Conservation (phyloP, 2,329 filamentous ascomycete species). For the Botrytis galanthina region DNA sequence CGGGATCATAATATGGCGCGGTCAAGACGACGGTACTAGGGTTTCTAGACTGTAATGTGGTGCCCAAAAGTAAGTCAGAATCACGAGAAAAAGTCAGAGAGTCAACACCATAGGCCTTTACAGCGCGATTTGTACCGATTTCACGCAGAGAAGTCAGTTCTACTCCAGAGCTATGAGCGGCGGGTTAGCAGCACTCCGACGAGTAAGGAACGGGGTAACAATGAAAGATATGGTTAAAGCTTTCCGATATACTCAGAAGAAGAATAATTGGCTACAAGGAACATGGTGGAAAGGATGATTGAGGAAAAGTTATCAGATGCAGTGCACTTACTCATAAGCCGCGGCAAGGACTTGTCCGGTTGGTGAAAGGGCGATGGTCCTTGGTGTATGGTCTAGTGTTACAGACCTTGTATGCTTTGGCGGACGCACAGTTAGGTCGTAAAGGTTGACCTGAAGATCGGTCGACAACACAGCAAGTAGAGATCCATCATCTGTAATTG, state of each 20-base stretch:
- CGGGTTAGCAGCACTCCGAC: slow-evolving; percentile 3
- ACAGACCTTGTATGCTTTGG: slow-evolving; percentile 72
- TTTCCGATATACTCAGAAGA: not conserved
- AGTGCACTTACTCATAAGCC: slow-evolving; percentile 62
- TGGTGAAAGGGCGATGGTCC: slow-evolving; percentile 76
- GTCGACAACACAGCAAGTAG: slow-evolving; percentile 76
- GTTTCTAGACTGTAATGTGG: slow-evolving; percentile 62
- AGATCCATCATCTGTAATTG: slow-evolving; percentile 75
- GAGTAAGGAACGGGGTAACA: not conserved
- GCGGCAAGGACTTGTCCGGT: slow-evolving; percentile 79
- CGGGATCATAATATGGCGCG: slow-evolving; percentile 75
- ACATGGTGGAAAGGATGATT: not conserved
- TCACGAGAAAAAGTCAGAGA: slow-evolving; percentile 73
- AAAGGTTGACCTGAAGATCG: slow-evolving; percentile 84
- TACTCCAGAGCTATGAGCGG: slow-evolving; percentile 58
- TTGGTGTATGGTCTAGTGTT: slow-evolving; percentile 73
- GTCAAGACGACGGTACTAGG: slow-evolving; percentile 69
- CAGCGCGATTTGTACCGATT: slow-evolving; percentile 61
- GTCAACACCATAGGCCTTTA: slow-evolving; percentile 77
- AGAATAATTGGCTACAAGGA: not conserved
- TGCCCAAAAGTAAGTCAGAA: slow-evolving; percentile 75
- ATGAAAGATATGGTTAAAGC: not conserved
- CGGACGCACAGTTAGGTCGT: slow-evolving; percentile 63
- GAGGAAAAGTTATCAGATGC: not conserved
- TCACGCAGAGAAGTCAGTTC: slow-evolving; percentile 76